These are phyloP conservation scores for Hemileia vastatrix DNA, from an alignment of 1,284 basidiomycete genomes.

Conservation along the genomic window DNA sequence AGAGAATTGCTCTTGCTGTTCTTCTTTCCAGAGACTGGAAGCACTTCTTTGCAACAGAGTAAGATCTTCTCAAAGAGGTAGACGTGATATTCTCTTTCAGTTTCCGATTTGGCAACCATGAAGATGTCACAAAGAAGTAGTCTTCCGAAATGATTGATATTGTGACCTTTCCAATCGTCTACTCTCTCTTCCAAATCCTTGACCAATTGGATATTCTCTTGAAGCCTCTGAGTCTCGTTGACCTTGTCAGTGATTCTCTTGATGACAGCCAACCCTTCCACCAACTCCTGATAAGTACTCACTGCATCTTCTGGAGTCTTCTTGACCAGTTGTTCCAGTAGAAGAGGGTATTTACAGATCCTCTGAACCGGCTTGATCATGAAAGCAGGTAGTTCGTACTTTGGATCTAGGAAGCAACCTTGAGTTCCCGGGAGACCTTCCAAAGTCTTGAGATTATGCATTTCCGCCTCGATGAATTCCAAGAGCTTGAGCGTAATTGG, in stretches of 20 bases:
- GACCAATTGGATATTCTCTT: slow-evolving; percentile 74
- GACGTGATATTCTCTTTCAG: slow-evolving; percentile 95
- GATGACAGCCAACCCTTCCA: slow-evolving; percentile 70
- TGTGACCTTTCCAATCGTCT: slow-evolving; percentile 99
- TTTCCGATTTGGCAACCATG: slow-evolving; percentile 88
- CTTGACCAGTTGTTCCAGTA: slow-evolving; percentile 60
- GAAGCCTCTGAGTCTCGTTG: slow-evolving; percentile 80
- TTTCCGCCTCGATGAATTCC: too few relatives aligned
- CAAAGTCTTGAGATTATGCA: too few relatives aligned
- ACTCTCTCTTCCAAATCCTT: slow-evolving; percentile 79
- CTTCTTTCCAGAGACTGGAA: slow-evolving; percentile 32
- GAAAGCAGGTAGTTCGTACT: slow-evolving; percentile 69
- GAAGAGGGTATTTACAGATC: slow-evolving; percentile 64
- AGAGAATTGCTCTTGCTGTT: slow-evolving; percentile 7
- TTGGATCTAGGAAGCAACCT: slow-evolving; percentile 47
- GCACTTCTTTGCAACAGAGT: slow-evolving; percentile 85
- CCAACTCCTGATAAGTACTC: slow-evolving; percentile 63
- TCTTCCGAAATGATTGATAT: slow-evolving; percentile 82
- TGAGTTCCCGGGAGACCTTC: too few relatives aligned
- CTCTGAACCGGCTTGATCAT: slow-evolving; percentile 69
- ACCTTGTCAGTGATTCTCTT: slow-evolving; percentile 91
- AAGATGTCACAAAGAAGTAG: slow-evolving; percentile 90
- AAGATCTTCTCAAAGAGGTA: slow-evolving; percentile 99
- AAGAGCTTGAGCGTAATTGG: too few relatives aligned
- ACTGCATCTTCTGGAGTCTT: slow-evolving; percentile 56